Percentiles rank a stretch among this genome's conserved stretches.
phyloP scores from a whole-genome alignment of 805 yeast species.

The Nakazawaea pomicola region DNA sequence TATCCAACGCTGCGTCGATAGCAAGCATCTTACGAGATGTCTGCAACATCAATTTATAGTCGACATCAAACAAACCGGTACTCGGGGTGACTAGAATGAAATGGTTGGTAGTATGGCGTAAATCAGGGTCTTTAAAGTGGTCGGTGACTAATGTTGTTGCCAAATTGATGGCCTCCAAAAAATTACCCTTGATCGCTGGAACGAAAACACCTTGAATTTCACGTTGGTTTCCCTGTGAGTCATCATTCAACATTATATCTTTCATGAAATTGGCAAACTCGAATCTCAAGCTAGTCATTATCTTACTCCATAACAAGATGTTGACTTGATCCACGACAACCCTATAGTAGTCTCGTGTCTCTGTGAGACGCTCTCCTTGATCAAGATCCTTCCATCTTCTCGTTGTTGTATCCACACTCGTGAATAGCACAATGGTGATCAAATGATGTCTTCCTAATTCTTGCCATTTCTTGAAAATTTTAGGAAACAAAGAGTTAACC shows the following conservation, averaged over 20 bases:
- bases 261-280: slow-evolving; percentile 82
- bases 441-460: slow-evolving; percentile 84
- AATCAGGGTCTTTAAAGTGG: slow-evolving; percentile 77
- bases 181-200: slow-evolving; percentile 86
- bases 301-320: slow-evolving; percentile 83
- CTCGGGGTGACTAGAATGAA: slow-evolving; percentile 87
- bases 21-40: slow-evolving; percentile 73
- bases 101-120: slow-evolving; percentile 89
- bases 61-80: slow-evolving; percentile 89
- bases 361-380: slow-evolving; percentile 66
- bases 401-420: slow-evolving; percentile 61
- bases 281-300: slow-evolving; percentile 78
- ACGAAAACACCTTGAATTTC: slow-evolving; percentile 62
- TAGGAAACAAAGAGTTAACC: slow-evolving; percentile 88
- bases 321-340: slow-evolving; percentile 95
- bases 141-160: slow-evolving; percentile 75
- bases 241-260: slow-evolving; percentile 65
- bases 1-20: slow-evolving; percentile 82
- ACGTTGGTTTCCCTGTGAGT: too few relatives aligned
- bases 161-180: slow-evolving; percentile 81
- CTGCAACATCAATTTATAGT: slow-evolving; percentile 65
- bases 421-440: slow-evolving; percentile 83
- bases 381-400: slow-evolving; percentile 49
- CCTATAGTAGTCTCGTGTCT: slow-evolving; percentile 75
- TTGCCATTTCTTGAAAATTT: slow-evolving; percentile 83